Conservation (phyloP, 23 red algal genomes). For the Gracilaria vermiculophylla region DNA sequence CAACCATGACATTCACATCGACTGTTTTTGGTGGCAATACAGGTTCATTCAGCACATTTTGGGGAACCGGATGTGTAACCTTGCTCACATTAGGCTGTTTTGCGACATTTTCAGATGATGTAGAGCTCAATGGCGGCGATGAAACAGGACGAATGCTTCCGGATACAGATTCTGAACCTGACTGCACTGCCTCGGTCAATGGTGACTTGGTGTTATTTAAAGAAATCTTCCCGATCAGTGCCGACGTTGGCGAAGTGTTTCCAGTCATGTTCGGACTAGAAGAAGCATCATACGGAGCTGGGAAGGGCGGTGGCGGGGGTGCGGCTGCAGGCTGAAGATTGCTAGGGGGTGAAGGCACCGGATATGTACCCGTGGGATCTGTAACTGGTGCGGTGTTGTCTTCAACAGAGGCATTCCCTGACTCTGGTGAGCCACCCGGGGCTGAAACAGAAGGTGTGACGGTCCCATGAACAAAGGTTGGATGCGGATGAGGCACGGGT, state of each 20-base stretch:
- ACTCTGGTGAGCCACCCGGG: too few relatives aligned
- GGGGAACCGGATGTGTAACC: not conserved
- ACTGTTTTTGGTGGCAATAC: not conserved
- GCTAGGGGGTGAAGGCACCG: not conserved
- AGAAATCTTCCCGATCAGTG: not conserved
- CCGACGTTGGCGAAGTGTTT: too few relatives aligned
- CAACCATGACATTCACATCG: not conserved
- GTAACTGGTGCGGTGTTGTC: not conserved
- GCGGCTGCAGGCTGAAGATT: not conserved
- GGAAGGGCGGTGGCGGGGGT: conserved; percentile 13
- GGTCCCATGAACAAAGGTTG: not conserved
- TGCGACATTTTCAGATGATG: not conserved
- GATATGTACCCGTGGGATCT: not conserved
- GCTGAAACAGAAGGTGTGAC: not conserved
- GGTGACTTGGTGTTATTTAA: not conserved
- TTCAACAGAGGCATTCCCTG: not conserved
- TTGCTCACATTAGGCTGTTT: not conserved
- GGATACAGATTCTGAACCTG: not conserved
- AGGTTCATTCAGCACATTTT: not conserved
- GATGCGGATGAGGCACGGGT: not conserved
- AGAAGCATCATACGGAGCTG: not conserved
- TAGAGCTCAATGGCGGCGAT: not conserved
- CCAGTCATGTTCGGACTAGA: not conserved
- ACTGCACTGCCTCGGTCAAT: not conserved
- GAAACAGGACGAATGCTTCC: not conserved